Base-by-base conservation (phyloP, 192 early-diverging fungal species). In the Funneliformis mosseae region DNA sequence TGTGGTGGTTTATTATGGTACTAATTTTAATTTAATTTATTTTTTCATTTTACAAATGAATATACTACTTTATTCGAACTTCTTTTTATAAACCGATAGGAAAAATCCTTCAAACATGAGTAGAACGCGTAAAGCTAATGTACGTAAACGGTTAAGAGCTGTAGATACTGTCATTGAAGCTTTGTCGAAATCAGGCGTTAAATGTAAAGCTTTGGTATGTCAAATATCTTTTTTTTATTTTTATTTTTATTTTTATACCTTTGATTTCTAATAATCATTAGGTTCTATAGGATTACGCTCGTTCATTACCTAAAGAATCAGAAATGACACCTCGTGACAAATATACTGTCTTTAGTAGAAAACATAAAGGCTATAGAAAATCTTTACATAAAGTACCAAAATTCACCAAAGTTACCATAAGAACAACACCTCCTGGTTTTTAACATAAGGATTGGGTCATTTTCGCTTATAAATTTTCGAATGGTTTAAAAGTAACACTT, bases 341-440 rank as follows among this genome's bases (percentile, higher is more conserved):
- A 83, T 96, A 96, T 85, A 92, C 91, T 16, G 92, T 92, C 21
- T 96, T 96, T 81, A 93, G 92, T 71, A 92, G 93, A 74, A 87
- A 85, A 27, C 89, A 89, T 76, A 86, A 85, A 68, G 88, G 90
- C 46, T 89, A 94, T 80, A 90, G 93, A 76, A 96, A 96, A 87
- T 91, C 91, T 73, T 84, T 95, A 21, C 95, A 96, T 87, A 92
- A 93, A 83, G 94, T 96, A 12, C 95, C 94, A 71, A 91, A 96
- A 77, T 96, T 96, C 83, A 94, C 95, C 42, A 95, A 95, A 83
- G 89, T 90, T 55, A 89, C 93, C 18, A 88, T 92, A 39, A 90
- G 94, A 59, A 93, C 92, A 10, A 91, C 89, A 64, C 94, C 94
- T 23, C 79, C 84, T 50, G 92, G 92, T 61, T 93, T 95, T 21